Evolutionary conservation across 2,329 filamentous ascomycete genomes (phyloP).

Genomic region (Fusarium sp.): DNA sequence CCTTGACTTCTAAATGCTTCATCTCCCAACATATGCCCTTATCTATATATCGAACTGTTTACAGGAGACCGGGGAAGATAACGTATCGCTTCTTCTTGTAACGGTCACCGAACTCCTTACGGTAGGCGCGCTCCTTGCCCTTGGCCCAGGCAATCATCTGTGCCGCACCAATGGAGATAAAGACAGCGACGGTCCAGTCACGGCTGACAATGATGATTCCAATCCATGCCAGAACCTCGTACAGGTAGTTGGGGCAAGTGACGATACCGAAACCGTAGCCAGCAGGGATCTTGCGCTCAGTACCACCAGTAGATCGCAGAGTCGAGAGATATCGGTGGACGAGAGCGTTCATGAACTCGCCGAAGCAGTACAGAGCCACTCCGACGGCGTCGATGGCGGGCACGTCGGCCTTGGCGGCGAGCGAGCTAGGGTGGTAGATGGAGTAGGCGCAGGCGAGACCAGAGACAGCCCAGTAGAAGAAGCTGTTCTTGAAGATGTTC

Average conservation of each 20-base stretch:
- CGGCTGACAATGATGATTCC: constrained; percentile 84
- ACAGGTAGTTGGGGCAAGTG: constrained; percentile 98
- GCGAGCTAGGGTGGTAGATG: constrained; percentile 82
- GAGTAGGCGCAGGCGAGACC: constrained; percentile 86
- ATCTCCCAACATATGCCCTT: neutral
- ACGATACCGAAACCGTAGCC: constrained; percentile 88
- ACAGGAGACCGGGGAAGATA: constrained; percentile 84
- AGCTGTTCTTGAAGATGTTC: constrained; percentile 95
- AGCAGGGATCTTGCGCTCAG: constrained; percentile 86
- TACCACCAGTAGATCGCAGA: constrained; percentile 82
- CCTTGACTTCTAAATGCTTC: neutral
- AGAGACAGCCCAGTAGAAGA: constrained; percentile 91
- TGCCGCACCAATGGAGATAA: constrained; percentile 76
- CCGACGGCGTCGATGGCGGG: constrained; percentile 72
- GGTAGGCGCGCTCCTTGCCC: constrained; percentile 92
- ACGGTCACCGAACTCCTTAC: constrained; percentile 89
- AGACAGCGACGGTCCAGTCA: constrained; percentile 81
- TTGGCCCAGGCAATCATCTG: constrained; percentile 91
- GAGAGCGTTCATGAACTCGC: constrained; percentile 83
- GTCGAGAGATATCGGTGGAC: constrained; percentile 83
- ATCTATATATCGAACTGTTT: constrained; percentile 39
- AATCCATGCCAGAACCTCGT: constrained; percentile 88
- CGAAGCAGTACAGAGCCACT: constrained; percentile 77
- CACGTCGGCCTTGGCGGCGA: constrained; percentile 67
- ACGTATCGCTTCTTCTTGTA: constrained; percentile 95